Evolutionary conservation across 225 moss, liverwort and hornwort genomes (phyloP).

Genomic region (Asterella californica): DNA sequence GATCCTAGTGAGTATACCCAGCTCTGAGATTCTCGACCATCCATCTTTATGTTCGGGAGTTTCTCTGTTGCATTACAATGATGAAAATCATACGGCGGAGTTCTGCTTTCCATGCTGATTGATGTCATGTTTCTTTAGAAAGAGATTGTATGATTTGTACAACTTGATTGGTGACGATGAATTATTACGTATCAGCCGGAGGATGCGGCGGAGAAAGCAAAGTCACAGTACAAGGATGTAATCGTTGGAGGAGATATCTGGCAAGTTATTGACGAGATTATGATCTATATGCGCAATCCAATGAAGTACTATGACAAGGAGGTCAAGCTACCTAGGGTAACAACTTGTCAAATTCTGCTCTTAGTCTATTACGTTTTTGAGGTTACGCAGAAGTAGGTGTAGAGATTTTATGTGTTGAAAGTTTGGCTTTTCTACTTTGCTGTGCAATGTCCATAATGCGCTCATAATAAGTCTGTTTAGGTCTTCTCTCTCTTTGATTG

Average conservation of each 20-base stretch:
- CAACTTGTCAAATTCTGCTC: neutral
- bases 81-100: neutral
- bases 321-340: slow-evolving; percentile 95
- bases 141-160: neutral
- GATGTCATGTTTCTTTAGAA: neutral
- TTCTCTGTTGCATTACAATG: neutral
- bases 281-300: slow-evolving; percentile 95
- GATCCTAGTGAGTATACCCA: slow-evolving; percentile 59
- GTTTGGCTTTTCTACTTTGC: neutral
- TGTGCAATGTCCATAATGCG: neutral
- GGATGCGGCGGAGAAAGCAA: slow-evolving; percentile 92
- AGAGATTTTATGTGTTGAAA: neutral
- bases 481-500: neutral
- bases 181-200: slow-evolving; percentile 57
- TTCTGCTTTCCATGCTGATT: neutral
- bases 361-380: neutral
- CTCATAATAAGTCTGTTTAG: too few species aligned
- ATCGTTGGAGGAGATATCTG: slow-evolving; percentile 96
- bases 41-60: too few species aligned
- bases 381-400: neutral
- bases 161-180: neutral
- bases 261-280: slow-evolving; percentile 94
- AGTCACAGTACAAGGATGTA: slow-evolving; percentile 96
- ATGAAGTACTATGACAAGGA: slow-evolving; percentile 70
- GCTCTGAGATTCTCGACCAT: neutral